Evolutionary conservation across 2,329 filamentous ascomycete genomes (phyloP).

Genomic region (Sarocladiaceae sp.): DNA sequence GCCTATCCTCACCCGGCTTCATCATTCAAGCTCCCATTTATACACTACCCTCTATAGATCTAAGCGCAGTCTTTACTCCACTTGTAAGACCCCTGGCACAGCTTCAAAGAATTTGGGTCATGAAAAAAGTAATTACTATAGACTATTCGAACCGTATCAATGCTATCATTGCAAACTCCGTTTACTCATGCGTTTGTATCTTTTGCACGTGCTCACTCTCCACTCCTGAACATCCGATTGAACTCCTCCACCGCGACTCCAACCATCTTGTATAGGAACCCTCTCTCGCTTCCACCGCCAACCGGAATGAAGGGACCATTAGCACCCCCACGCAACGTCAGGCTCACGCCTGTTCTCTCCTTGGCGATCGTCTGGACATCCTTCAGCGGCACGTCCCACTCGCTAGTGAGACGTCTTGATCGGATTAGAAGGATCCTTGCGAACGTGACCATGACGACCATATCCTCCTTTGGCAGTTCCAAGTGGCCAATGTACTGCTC

Average conservation of each 20-base stretch:
- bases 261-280: constrained; percentile 62
- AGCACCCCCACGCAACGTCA: constrained; percentile 81
- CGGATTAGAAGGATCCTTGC: constrained; percentile 85
- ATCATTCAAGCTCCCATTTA: no score
- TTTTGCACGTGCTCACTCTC: constrained; percentile 19
- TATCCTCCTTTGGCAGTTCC: constrained; percentile 83
- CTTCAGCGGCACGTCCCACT: constrained; percentile 95
- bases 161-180: neutral
- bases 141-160: neutral
- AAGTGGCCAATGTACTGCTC: constrained; percentile 96
- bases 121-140: no score
- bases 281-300: constrained; percentile 72
- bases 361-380: constrained; percentile 97
- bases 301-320: constrained; percentile 96
- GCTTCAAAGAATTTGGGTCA: no score
- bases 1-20: no score
- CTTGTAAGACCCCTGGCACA: no score
- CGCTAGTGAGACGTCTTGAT: constrained; percentile 76
- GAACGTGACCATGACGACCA: constrained; percentile 86
- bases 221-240: constrained; percentile 53
- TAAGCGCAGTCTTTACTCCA: no score
- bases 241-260: constrained; percentile 64
- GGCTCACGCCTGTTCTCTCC: constrained; percentile 88
- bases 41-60: no score
- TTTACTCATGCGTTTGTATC: neutral